These are phyloP conservation scores for Cercophora scortea DNA, from an alignment of 495 filamentous ascomycete genomes.

Conservation along the genomic window DNA sequence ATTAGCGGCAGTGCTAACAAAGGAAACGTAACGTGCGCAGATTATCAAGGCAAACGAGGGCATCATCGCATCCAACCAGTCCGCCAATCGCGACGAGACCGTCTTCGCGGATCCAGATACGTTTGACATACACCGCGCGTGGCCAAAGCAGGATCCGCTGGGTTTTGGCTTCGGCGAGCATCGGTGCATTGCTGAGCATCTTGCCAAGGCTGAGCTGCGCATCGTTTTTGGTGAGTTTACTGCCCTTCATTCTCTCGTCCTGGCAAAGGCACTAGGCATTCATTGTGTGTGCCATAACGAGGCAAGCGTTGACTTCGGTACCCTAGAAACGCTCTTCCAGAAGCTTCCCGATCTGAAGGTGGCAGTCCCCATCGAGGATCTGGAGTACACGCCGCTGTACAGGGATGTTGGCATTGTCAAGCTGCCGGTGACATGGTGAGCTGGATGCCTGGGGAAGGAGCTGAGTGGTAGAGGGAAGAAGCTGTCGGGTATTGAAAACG, in stretches of 20 bases:
- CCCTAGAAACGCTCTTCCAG: too few relatives aligned
- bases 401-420: constrained; percentile 33
- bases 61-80: constrained; percentile 39
- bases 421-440: constrained; percentile 20
- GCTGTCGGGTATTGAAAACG: too few relatives aligned
- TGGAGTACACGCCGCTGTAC: constrained; percentile 26
- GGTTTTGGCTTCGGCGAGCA: constrained; percentile 38
- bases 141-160: constrained; percentile 24
- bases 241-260: too few relatives aligned
- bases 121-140: constrained; percentile 37
- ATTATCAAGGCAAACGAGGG: constrained; percentile 33
- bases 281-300: too few relatives aligned
- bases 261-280: too few relatives aligned
- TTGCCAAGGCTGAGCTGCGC: constrained; percentile 31
- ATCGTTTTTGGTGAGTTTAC: background rate
- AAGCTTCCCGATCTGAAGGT: constrained; percentile 28
- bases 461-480: too few relatives aligned
- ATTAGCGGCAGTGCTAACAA: too few relatives aligned
- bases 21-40: background rate
- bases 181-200: constrained; percentile 35
- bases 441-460: too few relatives aligned
- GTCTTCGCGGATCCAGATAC: constrained; percentile 29
- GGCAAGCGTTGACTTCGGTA: too few relatives aligned
- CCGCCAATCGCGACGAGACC: constrained; percentile 40
- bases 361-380: constrained; percentile 24